phyloP scores from a whole-genome alignment of 164 flowering plant genomes.

The Magnolia kwangsiensis region DNA sequence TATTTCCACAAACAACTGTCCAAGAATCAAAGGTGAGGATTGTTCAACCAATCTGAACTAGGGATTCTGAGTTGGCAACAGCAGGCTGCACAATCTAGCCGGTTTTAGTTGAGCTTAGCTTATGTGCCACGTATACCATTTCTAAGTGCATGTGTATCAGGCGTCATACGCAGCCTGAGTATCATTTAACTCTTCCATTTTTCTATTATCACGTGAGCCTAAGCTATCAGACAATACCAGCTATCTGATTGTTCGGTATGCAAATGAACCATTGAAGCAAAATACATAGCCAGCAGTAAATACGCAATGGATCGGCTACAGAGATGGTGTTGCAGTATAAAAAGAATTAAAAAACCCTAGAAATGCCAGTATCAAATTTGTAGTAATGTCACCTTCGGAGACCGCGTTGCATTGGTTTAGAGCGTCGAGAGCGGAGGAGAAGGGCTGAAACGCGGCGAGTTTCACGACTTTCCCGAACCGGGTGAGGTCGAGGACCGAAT shows the following conservation, averaged over 20 bases:
- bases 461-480: constrained; percentile 88
- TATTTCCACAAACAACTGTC: too few relatives aligned
- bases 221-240: neutral
- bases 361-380: neutral
- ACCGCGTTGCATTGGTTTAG: constrained; percentile 83
- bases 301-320: neutral
- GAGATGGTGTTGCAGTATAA: neutral
- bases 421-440: constrained; percentile 82
- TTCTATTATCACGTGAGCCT: neutral
- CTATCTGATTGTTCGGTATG: neutral
- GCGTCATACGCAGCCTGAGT: too few relatives aligned
- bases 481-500: constrained; percentile 64
- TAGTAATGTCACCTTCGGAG: constrained; percentile 62
- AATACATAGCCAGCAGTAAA: neutral
- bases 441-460: constrained; percentile 73
- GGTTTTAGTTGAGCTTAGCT: too few relatives aligned
- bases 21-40: too few relatives aligned
- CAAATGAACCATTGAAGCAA: neutral
- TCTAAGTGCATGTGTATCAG: too few relatives aligned
- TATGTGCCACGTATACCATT: too few relatives aligned
- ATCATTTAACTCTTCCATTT: too few relatives aligned
- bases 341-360: neutral
- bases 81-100: too few relatives aligned
- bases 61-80: too few relatives aligned
- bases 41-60: too few relatives aligned